A percentile compares a stretch with the other conserved stretches of the same genome.
Evolutionary conservation across 306 rosid genomes (phyloP).

Genomic region (Glycine soja): DNA sequence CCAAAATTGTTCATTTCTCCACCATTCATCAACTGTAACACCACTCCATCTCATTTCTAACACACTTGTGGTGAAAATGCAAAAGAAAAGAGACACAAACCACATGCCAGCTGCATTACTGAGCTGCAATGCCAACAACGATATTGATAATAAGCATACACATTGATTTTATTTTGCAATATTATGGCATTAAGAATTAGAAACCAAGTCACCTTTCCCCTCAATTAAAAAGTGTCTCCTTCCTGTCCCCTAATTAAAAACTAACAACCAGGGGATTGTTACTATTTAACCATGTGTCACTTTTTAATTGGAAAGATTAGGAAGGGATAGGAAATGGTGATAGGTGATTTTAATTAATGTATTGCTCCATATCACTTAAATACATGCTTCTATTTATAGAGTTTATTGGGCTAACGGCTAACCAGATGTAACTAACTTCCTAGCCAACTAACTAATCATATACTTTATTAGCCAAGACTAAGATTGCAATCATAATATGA

Average conservation of each 20-base stretch:
- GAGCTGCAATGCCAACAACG: constrained; percentile 55
- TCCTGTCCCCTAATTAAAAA: background rate
- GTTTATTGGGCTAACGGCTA: background rate
- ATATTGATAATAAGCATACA: background rate
- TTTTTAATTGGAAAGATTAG: background rate
- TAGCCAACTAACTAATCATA: background rate
- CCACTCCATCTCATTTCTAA: constrained; percentile 87
- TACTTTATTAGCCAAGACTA: background rate
- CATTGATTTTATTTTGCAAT: background rate
- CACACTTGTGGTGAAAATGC: constrained; percentile 62
- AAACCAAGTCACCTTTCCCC: background rate
- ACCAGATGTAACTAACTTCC: background rate
- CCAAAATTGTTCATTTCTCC: constrained; percentile 90
- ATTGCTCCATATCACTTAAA: background rate
- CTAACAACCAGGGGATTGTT: background rate
- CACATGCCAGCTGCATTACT: constrained; percentile 64
- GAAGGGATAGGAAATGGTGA: background rate
- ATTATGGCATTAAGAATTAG: background rate
- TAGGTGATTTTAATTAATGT: background rate
- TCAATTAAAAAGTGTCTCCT: background rate
- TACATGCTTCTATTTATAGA: background rate
- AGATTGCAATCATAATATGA: background rate
- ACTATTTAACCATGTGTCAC: background rate
- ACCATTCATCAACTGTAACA: constrained; percentile 72
- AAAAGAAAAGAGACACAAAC: constrained; percentile 73